phyloP scores from a whole-genome alignment of 2,329 filamentous ascomycete genomes.

The Cladophialophora carrionii region DNA sequence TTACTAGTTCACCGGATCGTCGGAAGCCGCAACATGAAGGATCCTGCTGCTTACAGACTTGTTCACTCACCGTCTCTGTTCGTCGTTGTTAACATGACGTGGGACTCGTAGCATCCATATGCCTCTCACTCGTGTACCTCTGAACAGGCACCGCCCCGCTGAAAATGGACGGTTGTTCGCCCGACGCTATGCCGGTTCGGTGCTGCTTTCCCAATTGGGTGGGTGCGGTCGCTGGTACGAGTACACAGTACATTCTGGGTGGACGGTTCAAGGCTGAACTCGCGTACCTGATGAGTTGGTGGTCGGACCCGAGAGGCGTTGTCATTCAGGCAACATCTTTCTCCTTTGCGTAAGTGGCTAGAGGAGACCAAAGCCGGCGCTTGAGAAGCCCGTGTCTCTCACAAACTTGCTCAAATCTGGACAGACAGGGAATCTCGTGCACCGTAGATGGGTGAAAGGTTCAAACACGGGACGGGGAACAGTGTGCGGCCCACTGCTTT shows the following conservation, averaged over 20 bases:
- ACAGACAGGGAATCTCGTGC: neutral
- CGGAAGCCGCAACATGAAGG: too few relatives aligned
- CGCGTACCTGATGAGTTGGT: neutral
- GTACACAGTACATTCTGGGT: neutral
- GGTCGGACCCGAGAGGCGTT: neutral
- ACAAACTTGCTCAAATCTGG: constrained; percentile 11
- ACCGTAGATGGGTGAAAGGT: neutral
- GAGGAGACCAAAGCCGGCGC: neutral
- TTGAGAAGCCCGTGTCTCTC: neutral
- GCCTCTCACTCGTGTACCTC: neutral
- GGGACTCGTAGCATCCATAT: neutral
- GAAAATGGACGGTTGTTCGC: constrained; percentile 5
- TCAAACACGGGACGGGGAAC: neutral
- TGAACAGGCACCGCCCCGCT: neutral
- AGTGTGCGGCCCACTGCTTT: neutral
- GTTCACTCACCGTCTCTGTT: neutral
- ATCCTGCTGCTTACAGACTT: neutral
- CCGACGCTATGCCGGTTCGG: constrained; percentile 10
- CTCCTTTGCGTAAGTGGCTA: neutral
- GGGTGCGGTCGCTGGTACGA: neutral
- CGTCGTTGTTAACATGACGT: neutral
- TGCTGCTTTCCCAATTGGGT: constrained; percentile 8
- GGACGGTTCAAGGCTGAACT: neutral
- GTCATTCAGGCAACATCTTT: constrained; percentile 6
- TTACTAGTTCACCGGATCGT: neutral